Conservation (phyloP, 441 rosid species). For the Capsella rubella region DNA sequence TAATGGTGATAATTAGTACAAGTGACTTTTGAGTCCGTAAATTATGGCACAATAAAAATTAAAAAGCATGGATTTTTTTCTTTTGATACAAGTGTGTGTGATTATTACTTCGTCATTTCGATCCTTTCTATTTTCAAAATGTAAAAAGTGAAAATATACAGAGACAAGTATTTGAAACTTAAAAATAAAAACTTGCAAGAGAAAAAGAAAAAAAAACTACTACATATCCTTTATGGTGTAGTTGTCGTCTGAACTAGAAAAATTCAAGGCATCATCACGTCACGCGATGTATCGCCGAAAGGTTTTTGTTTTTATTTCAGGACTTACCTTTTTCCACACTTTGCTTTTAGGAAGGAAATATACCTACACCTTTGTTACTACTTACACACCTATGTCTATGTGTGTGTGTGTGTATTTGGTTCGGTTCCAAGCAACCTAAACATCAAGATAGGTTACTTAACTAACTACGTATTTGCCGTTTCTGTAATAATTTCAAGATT, state of each 20-base stretch:
- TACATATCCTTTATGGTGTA: neutral
- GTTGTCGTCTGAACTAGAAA: slow-evolving; percentile 38
- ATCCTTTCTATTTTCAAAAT: slow-evolving; percentile 1
- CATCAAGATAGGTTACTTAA: neutral
- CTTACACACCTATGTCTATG: slow-evolving; percentile 11
- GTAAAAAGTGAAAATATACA: neutral
- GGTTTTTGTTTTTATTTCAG: slow-evolving; percentile 31
- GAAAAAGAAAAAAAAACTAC: slow-evolving; percentile 2
- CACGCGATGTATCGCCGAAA: slow-evolving; percentile 47
- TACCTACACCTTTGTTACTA: slow-evolving; percentile 6
- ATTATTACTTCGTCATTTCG: slow-evolving; percentile 19
- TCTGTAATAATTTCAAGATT: neutral
- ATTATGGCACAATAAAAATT: slow-evolving; percentile 11
- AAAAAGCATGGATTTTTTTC: neutral
- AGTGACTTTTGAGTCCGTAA: slow-evolving; percentile 9
- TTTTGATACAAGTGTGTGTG: neutral
- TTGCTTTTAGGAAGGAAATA: slow-evolving; percentile 28
- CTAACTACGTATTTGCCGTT: neutral
- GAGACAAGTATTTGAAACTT: slow-evolving; percentile 5
- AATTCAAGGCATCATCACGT: slow-evolving; percentile 33
- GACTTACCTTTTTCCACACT: slow-evolving; percentile 26
- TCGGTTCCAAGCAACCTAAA: slow-evolving; percentile 24
- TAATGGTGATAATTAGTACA: slow-evolving; percentile 18
- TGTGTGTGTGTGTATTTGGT: neutral
- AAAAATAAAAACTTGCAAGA: slow-evolving; percentile 17